phyloP scores from a whole-genome alignment of 225 moss, liverwort and hornwort genomes.

The Sphagnum contortum region DNA sequence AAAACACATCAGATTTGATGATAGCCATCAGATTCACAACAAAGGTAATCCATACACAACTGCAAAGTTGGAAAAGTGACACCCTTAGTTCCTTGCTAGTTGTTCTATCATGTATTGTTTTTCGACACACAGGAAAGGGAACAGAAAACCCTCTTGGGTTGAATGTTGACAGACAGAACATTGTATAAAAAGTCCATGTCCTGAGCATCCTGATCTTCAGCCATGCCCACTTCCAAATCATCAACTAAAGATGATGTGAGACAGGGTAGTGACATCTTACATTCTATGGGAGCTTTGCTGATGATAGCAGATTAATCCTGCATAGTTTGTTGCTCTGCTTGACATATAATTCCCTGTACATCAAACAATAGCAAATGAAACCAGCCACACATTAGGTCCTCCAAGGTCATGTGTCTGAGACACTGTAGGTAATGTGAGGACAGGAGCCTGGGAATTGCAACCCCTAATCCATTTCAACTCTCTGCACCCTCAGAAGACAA shows the following conservation, averaged over 20 bases:
- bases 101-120: too few relatives aligned
- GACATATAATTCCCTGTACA: slow-evolving; percentile 28
- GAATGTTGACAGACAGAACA: too few relatives aligned
- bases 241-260: too few relatives aligned
- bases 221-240: neutral
- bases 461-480: neutral
- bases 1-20: neutral
- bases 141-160: too few relatives aligned
- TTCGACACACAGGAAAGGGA: too few relatives aligned
- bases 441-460: neutral
- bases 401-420: neutral
- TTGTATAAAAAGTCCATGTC: neutral
- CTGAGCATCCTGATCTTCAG: too few relatives aligned
- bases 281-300: slow-evolving; percentile 32
- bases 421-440: neutral
- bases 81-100: too few relatives aligned
- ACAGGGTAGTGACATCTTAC: slow-evolving; percentile 11
- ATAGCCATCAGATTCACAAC: neutral
- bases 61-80: neutral
- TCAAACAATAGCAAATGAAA: neutral
- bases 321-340: slow-evolving; percentile 51
- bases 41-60: too few relatives aligned
- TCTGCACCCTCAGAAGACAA: neutral
- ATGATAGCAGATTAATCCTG: slow-evolving; percentile 35
- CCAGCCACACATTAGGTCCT: slow-evolving; percentile 1